Conservation (phyloP, 2,329 filamentous ascomycete genomes). For the Ramularia collo-cygni region DNA sequence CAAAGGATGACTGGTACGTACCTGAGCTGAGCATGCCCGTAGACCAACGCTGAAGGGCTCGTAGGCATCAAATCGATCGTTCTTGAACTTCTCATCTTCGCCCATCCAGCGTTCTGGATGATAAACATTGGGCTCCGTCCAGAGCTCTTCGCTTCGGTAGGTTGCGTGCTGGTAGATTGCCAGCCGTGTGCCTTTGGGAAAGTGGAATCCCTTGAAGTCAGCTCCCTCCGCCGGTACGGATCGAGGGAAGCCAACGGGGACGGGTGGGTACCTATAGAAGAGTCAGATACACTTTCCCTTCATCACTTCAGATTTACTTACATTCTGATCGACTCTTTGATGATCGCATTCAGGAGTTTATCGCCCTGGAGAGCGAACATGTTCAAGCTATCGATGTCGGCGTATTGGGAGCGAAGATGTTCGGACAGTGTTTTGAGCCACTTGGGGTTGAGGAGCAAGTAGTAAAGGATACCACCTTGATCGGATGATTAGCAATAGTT, state of each 20-base stretch:
- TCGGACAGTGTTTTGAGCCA: constrained; percentile 24
- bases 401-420: constrained; percentile 31
- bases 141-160: constrained; percentile 11
- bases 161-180: constrained; percentile 15
- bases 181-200: constrained; percentile 13
- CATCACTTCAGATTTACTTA: no score
- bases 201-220: constrained; percentile 13
- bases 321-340: constrained; percentile 31
- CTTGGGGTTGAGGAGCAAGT: constrained; percentile 25
- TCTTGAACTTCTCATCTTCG: constrained; percentile 18
- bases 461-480: constrained; percentile 22
- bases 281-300: no score
- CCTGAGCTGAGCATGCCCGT: constrained; percentile 11
- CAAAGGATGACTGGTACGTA: no score
- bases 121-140: constrained; percentile 18
- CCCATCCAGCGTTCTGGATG: constrained; percentile 28
- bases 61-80: constrained; percentile 23
- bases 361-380: constrained; percentile 28
- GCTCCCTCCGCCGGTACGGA: constrained; percentile 17
- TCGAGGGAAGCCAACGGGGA: constrained; percentile 23
- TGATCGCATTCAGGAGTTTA: constrained; percentile 31
- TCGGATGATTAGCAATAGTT: constrained; percentile 36
- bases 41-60: constrained; percentile 24
- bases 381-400: constrained; percentile 23
- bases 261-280: constrained; percentile 33